Base-by-base conservation (phyloP, 805 yeast species). In the Candida koratica region DNA sequence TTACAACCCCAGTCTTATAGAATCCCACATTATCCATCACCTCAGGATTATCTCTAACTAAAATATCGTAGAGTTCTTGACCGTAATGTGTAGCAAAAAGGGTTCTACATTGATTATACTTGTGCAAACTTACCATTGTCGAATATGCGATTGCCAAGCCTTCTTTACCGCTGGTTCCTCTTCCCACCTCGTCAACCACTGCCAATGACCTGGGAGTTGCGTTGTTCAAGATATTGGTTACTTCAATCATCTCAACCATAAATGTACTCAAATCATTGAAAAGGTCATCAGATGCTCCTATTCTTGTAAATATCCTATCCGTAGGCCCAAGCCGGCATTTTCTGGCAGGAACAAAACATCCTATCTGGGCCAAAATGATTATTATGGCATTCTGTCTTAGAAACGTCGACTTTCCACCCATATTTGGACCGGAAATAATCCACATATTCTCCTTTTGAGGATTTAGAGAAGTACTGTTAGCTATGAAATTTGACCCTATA, bases 81-180 rank as follows among this genome's bases (percentile, higher is more conserved):
- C 71, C 73, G 58, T 79, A 88, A 64, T 88, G 96, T 0, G 96
- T 88, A 1, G 96, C 96, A 67, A 88, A 88, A n/a, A 88, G 60
- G 0, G 89, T 70, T 17, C 90, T 69, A 48, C 93, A 81, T 46
- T 73, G 66, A 45, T 80, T 84, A 4, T 55, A 54, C 14, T 61
- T 55, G 10, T 75, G 46, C 37, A 88, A 58, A 49, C 79, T 74
- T 25, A 73, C 56, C 32, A 88, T 56, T 0, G 89, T 71, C 0
- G 94, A 89, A 62, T 68, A 85, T 1, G 96, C 95, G 37, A 88
- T 79, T 1, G 95, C 83, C 4, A 84, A 65, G 1, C 96, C 96
- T 59, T 88, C 96, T 34, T 65, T 67, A 0, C 86, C 81, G 37
- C 94, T 82, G 0, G 96, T 88, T 0, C 96, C 96, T 36, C 96